Conservation (phyloP, 768 basidiomycete species). For the Saitozyma podzolica region DNA sequence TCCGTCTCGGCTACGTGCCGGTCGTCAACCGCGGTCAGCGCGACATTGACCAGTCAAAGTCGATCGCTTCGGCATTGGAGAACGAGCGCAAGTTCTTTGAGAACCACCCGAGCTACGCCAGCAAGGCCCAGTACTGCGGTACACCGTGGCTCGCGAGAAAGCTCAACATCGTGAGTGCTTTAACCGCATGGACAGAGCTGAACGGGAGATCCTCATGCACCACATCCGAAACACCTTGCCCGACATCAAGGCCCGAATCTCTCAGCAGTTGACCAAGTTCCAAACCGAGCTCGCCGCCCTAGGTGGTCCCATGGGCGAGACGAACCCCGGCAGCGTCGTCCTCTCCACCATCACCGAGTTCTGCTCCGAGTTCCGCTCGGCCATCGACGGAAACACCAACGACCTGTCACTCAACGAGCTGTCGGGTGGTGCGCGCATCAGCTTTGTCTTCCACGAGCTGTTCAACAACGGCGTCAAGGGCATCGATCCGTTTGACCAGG, state of each 20-base stretch:
- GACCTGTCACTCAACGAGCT: constrained; percentile 93
- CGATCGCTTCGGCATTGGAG: constrained; percentile 82
- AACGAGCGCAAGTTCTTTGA: constrained; percentile 92
- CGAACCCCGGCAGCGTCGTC: constrained; percentile 84
- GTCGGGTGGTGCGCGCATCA: constrained; percentile 97
- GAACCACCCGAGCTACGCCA: constrained; percentile 85
- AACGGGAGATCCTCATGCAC: constrained; percentile 88
- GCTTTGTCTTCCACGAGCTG: constrained; percentile 97
- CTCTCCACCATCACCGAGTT: constrained; percentile 98
- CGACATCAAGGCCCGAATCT: constrained; percentile 94
- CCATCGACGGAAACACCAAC: constrained; percentile 96
- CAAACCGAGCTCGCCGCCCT: constrained; percentile 77
- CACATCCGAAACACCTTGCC: constrained; percentile 97
- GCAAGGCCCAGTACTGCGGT: constrained; percentile 93
- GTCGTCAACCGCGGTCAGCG: constrained; percentile 98
- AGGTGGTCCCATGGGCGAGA: constrained; percentile 83
- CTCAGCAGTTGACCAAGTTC: constrained; percentile 85
- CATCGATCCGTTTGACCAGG: constrained; percentile 98
- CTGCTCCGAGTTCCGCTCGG: constrained; percentile 91
- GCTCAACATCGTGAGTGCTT: constrained; percentile 74
- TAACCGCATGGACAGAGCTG: not conserved
- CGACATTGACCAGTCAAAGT: constrained; percentile 86
- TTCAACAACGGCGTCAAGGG: constrained; percentile 94
- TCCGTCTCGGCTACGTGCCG: constrained; percentile 94
- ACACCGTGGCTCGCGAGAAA: constrained; percentile 93